These are phyloP conservation scores for Simmondsia chinensis DNA, from an alignment of 148 eudicot genomes.

Conservation along the genomic window DNA sequence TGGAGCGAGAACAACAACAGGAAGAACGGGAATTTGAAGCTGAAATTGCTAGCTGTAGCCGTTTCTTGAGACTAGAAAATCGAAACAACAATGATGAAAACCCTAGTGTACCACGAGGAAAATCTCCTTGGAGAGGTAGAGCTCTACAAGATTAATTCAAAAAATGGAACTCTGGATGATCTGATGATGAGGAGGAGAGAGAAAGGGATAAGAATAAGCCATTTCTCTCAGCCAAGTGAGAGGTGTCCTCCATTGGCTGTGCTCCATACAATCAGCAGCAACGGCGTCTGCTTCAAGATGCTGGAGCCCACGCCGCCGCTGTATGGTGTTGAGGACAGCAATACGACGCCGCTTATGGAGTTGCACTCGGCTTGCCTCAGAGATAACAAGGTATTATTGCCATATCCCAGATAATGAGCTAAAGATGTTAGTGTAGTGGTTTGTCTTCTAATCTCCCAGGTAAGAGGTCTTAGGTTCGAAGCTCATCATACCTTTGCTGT, in stretches of 20 bases:
- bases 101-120: constrained; percentile 65
- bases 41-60: too few species aligned
- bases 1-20: too few species aligned
- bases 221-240: constrained; percentile 66
- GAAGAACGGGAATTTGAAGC: too few species aligned
- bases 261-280: constrained; percentile 46
- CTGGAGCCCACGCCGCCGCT: constrained; percentile 40
- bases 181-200: constrained; percentile 23
- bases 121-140: constrained; percentile 82
- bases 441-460: too few species aligned
- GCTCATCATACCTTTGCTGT: too few species aligned
- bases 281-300: constrained; percentile 71
- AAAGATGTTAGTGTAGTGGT: neutral
- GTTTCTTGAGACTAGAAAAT: constrained; percentile 3
- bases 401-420: neutral
- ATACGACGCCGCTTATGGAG: constrained; percentile 42
- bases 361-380: constrained; percentile 85
- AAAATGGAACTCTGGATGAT: constrained; percentile 8
- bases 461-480: too few species aligned
- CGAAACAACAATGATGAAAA: constrained; percentile 34
- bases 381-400: constrained; percentile 80
- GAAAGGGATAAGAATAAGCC: constrained; percentile 54
- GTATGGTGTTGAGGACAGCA: constrained; percentile 24
- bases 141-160: constrained; percentile 22
- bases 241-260: constrained; percentile 94